Evolutionary conservation across 306 rosid genomes (phyloP), one percentile per base, ranked within the genome.

Genomic region (Heteromeles arbutifolia): DNA sequence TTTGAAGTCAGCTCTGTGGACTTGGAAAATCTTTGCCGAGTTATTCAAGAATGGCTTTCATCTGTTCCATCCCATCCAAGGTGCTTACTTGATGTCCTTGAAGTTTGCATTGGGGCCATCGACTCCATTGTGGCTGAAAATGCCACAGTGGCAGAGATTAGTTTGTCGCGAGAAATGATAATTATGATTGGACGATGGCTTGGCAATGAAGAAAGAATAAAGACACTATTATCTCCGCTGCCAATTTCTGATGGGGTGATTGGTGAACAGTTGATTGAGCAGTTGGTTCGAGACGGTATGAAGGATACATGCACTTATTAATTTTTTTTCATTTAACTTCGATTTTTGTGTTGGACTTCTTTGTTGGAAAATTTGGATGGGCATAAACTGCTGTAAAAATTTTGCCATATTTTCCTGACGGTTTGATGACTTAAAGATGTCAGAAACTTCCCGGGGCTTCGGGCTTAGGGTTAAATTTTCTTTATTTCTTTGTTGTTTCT

Each of bases 201-300:
- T 87, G 96, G 91, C 39, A 89, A 94, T 43, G 91, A 94, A 87
- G 98, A 91, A 85, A 87, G 97, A 81, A 78, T 86, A 69, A 85
- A 84, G 83, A 62, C 79, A 22, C 91, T 91, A 26, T 74, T 86
- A 66, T 90, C 86, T 31, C 65, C 79, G 11, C 69, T 82, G 44
- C 86, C 89, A 57, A 74, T 81, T 72, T 84, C 84, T 28, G 91
- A 87, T 81, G 98, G 85, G 56, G 84, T 65, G 83, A 84, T 84
- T 61, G 81, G 84, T 66, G 98, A 94, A 80, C 89, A 88, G 71
- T 83, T 94, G 74, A 83, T 88, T 64, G 98, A 94, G 84, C 96
- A 91, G 83, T 79, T 94, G 80, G 76, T 82, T 85, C 91, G 97
- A 81, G 95, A 92, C 80, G 97, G 98, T 94, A 91, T 24, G 90